Conservation (phyloP, 306 rosid genomes). For the Fragaria ananassa region DNA sequence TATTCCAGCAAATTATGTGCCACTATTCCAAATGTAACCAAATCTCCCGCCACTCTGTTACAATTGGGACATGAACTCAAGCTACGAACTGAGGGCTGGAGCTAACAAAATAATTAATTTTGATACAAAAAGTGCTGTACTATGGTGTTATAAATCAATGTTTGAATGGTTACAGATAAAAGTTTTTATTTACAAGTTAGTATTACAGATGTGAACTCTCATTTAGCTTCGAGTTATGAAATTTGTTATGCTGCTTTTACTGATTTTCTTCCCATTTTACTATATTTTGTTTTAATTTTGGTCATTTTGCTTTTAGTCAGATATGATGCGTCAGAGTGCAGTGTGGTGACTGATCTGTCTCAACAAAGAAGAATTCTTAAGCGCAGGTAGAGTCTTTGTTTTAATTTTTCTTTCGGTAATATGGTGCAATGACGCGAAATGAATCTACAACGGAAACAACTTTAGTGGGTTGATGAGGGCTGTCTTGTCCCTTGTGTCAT, state of each 20-base stretch:
- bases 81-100: not conserved
- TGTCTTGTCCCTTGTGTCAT: not conserved
- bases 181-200: not conserved
- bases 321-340: slow-evolving; percentile 64
- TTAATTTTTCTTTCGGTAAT: not conserved
- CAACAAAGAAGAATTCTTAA: slow-evolving; percentile 83
- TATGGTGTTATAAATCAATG: too few species aligned
- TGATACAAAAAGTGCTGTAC: not conserved
- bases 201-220: not conserved
- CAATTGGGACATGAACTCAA: not conserved
- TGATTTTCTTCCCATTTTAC: slow-evolving; percentile 8
- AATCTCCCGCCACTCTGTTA: too few species aligned
- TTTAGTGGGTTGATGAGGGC: not conserved
- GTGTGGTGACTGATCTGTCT: slow-evolving; percentile 58
- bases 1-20: not conserved
- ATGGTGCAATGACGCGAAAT: not conserved
- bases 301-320: slow-evolving; percentile 66
- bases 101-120: not conserved
- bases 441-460: not conserved
- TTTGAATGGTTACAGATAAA: not conserved
- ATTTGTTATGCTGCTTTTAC: slow-evolving; percentile 17
- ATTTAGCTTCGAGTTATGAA: not conserved
- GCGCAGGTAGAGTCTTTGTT: slow-evolving; percentile 58
- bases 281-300: slow-evolving; percentile 23
- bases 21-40: not conserved